Conservation (phyloP, 495 filamentous ascomycete species). For the Lophium mytilinum region DNA sequence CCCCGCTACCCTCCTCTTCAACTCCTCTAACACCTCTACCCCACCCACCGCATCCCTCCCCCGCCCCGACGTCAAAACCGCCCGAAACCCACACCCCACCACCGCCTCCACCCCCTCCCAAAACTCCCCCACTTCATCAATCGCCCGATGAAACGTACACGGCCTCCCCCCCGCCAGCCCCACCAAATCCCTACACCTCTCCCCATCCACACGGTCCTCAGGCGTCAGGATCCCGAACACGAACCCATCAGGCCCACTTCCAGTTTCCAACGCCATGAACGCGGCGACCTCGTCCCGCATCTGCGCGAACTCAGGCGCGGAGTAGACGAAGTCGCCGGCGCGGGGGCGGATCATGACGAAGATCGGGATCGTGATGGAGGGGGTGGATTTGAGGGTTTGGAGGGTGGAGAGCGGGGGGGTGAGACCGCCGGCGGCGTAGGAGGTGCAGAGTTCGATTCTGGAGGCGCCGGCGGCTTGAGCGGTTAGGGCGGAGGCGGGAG, state of each 20-base stretch:
- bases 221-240: constrained; percentile 42
- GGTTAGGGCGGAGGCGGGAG: constrained; percentile 34
- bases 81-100: constrained; percentile 37
- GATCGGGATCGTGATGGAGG: constrained; percentile 33
- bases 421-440: constrained; percentile 26
- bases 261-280: constrained; percentile 20
- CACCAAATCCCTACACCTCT: constrained; percentile 36
- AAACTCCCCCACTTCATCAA: constrained; percentile 37
- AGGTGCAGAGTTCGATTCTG: constrained; percentile 43
- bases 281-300: constrained; percentile 37
- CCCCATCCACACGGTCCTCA: constrained; percentile 30
- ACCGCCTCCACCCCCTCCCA: constrained; percentile 33
- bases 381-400: constrained; percentile 3
- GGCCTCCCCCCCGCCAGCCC: constrained; percentile 33
- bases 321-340: constrained; percentile 37
- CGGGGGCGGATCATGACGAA: constrained; percentile 46
- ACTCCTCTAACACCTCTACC: constrained; percentile 10
- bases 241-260: constrained; percentile 37
- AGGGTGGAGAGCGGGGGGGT: constrained; percentile 23
- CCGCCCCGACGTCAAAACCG: constrained; percentile 44
- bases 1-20: constrained; percentile 12
- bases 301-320: constrained; percentile 29
- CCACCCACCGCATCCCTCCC: constrained; percentile 20
- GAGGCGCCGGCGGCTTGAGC: constrained; percentile 38
- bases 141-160: constrained; percentile 49